These are phyloP conservation scores for Spinacia oleracea DNA, from an alignment of 179 eudicot genomes.

Conservation along the genomic window DNA sequence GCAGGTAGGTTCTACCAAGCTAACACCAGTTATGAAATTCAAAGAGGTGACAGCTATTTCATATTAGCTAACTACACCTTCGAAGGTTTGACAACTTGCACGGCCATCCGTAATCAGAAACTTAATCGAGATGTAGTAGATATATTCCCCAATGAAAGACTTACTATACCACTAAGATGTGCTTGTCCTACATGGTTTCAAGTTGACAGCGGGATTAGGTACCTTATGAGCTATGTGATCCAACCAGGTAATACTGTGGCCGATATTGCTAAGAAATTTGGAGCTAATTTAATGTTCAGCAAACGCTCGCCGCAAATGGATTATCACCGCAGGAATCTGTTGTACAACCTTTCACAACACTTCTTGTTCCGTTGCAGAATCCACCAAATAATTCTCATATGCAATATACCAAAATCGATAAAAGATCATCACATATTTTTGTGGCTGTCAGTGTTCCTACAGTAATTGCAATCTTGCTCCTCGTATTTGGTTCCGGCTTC, in stretches of 20 bases:
- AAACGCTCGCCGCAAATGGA: slow-evolving; percentile 47
- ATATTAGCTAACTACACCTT: slow-evolving; percentile 41
- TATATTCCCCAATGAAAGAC: slow-evolving; percentile 28
- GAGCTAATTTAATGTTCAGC: slow-evolving; percentile 33
- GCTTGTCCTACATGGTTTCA: slow-evolving; percentile 64
- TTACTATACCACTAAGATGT: slow-evolving; percentile 53
- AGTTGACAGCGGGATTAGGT: slow-evolving; percentile 34
- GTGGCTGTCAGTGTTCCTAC: too few species aligned
- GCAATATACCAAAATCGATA: too few species aligned
- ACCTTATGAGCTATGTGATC: slow-evolving; percentile 52
- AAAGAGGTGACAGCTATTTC: slow-evolving; percentile 25
- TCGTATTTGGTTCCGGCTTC: too few species aligned
- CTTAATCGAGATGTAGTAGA: slow-evolving; percentile 22
- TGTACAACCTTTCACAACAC: slow-evolving; percentile 50
- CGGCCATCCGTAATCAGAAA: slow-evolving; percentile 30
- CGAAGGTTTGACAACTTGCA: slow-evolving; percentile 62
- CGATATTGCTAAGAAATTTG: slow-evolving; percentile 40
- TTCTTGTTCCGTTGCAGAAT: slow-evolving; percentile 47
- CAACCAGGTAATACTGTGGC: slow-evolving; percentile 30
- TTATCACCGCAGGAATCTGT: slow-evolving; percentile 26
- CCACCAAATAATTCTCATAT: slow-evolving; percentile 51
- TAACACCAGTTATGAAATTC: slow-evolving; percentile 41
- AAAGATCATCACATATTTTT: too few species aligned
- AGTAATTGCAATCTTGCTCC: too few species aligned
- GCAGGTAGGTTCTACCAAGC: slow-evolving; percentile 47